Evolutionary conservation across 73 alveolate species (phyloP).

Genomic region (Chromera velia): DNA sequence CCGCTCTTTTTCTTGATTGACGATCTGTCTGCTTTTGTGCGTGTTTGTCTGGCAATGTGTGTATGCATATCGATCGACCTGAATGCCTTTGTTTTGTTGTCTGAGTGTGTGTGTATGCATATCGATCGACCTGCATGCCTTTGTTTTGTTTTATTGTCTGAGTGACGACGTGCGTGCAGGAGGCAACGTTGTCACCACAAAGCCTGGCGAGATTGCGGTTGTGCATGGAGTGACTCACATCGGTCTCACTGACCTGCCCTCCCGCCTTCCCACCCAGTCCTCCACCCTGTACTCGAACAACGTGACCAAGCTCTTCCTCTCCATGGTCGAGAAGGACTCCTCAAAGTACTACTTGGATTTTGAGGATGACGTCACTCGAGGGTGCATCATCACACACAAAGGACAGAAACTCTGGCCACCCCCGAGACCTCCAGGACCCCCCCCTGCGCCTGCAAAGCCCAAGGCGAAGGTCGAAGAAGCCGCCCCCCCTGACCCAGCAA

Average conservation of each 20-base stretch:
- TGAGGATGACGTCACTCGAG: not conserved
- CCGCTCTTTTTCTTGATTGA: too few species aligned
- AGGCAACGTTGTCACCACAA: slow-evolving; percentile 41
- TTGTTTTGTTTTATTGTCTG: too few species aligned
- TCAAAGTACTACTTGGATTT: slow-evolving; percentile 17
- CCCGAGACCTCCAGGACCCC: slow-evolving; percentile 34
- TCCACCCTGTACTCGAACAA: slow-evolving; percentile 51
- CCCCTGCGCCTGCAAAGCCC: slow-evolving; percentile 20
- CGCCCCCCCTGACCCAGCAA: slow-evolving; percentile 23
- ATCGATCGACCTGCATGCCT: too few species aligned
- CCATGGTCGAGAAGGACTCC: slow-evolving; percentile 30
- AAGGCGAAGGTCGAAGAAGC: slow-evolving; percentile 9
- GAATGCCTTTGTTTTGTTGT: too few species aligned
- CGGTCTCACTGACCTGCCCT: slow-evolving; percentile 49
- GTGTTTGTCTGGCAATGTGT: too few species aligned
- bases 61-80: too few species aligned
- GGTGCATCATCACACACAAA: slow-evolving; percentile 29
- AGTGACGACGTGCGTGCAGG: too few species aligned
- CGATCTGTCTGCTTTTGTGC: too few species aligned
- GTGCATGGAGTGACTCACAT: slow-evolving; percentile 13
- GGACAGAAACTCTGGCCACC: slow-evolving; percentile 55
- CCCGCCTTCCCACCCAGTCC: slow-evolving; percentile 46
- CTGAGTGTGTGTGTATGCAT: too few species aligned
- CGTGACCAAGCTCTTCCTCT: slow-evolving; percentile 38
- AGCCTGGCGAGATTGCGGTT: not conserved